Percentiles rank a stretch among this genome's conserved stretches.
Conservation (phyloP, 768 basidiomycete species). For the Chalciporus chontae region DNA sequence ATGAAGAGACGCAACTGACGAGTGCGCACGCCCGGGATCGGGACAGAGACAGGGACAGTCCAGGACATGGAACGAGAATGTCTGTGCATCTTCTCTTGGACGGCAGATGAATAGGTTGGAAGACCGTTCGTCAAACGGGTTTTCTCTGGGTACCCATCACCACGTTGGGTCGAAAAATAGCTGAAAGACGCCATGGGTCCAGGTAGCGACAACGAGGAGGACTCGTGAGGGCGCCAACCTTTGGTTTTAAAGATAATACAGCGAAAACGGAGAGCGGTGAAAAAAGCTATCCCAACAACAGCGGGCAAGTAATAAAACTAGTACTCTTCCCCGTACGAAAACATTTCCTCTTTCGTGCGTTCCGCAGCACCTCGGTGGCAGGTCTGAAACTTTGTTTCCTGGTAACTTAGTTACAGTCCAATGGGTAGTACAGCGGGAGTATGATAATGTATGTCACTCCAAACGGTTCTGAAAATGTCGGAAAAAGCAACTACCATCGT, state of each 20-base stretch:
- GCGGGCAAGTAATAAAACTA: too few relatives aligned
- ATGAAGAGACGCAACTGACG: constrained; percentile 56
- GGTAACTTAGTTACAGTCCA: too few relatives aligned
- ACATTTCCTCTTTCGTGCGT: constrained; percentile 22
- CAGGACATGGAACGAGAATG: constrained; percentile 47
- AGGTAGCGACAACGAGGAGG: constrained; percentile 16
- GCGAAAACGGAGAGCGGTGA: background rate
- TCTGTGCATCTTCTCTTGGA: constrained; percentile 62
- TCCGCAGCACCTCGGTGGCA: constrained; percentile 17
- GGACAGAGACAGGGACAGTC: constrained; percentile 56
- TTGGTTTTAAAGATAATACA: constrained; percentile 13
- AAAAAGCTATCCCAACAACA: constrained; percentile 14
- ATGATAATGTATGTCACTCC: too few relatives aligned
- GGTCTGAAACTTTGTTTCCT: too few relatives aligned
- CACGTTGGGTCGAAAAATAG: constrained; percentile 46
- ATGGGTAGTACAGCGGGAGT: too few relatives aligned
- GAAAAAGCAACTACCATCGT: constrained; percentile 13
- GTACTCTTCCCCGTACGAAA: constrained; percentile 17
- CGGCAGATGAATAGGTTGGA: constrained; percentile 51
- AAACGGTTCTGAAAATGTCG: too few relatives aligned
- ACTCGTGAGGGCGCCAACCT: constrained; percentile 17
- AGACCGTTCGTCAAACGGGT: constrained; percentile 40
- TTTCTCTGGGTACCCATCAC: constrained; percentile 45
- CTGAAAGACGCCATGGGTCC: constrained; percentile 42
- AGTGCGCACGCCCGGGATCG: constrained; percentile 55